phyloP scores from a whole-genome alignment of 164 flowering plant genomes.

The Echeveria elegans region DNA sequence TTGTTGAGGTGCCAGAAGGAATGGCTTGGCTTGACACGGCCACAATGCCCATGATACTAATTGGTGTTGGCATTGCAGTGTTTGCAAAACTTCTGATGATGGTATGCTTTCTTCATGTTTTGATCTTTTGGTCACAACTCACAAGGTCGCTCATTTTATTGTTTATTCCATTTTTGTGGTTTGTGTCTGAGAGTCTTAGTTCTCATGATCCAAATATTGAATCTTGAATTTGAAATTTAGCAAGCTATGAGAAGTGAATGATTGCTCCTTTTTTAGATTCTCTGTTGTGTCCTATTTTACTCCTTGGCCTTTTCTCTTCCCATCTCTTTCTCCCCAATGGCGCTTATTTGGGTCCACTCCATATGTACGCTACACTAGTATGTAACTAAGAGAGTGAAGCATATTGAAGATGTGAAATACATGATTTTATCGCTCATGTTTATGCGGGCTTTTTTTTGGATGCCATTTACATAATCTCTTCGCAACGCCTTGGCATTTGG shows the following conservation, averaged over 20 bases:
- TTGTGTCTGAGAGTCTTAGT: not conserved
- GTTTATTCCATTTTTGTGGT: not conserved
- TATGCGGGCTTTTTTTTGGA: not conserved
- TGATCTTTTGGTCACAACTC: not conserved
- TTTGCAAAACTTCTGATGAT: constrained; percentile 77
- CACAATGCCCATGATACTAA: constrained; percentile 61
- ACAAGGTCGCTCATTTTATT: not conserved
- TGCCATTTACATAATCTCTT: not conserved
- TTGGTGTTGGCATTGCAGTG: constrained; percentile 59
- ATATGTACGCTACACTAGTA: not conserved
- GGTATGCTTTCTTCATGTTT: constrained; percentile 27
- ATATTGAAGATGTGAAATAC: not conserved
- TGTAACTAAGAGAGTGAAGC: not conserved
- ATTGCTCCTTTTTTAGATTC: not conserved
- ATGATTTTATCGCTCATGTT: not conserved
- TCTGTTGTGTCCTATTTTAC: not conserved
- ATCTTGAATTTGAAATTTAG: not conserved
- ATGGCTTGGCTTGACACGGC: constrained; percentile 58
- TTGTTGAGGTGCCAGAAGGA: constrained; percentile 63
- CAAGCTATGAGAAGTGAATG: not conserved
- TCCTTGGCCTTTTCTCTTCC: too few species aligned
- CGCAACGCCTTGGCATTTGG: too few species aligned
- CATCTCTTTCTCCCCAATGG: not conserved
- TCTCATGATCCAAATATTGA: not conserved
- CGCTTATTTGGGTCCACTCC: not conserved